Evolutionary conservation across 441 rosid species (phyloP).

Genomic region (Arabidopsis hybrid): DNA sequence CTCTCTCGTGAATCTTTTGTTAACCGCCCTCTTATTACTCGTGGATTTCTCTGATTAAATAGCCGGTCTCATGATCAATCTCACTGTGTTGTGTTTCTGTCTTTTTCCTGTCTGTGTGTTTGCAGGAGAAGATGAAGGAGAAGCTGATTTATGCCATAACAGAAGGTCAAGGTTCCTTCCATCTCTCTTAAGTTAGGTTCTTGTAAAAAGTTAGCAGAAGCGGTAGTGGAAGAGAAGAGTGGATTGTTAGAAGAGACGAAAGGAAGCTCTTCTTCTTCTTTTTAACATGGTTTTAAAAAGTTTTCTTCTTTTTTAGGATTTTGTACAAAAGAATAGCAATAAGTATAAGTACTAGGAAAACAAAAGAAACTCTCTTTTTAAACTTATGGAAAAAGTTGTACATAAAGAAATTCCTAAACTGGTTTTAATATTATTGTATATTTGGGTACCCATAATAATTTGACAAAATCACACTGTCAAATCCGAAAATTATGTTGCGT

Average conservation of each 20-base stretch:
- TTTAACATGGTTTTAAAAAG: slow-evolving; percentile 14
- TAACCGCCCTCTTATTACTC: not conserved
- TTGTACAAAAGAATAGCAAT: slow-evolving; percentile 42
- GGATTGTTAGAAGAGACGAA: slow-evolving; percentile 26
- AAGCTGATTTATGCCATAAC: slow-evolving; percentile 89
- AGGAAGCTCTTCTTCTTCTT: slow-evolving; percentile 34
- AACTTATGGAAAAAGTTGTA: slow-evolving; percentile 16
- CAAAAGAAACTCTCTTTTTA: slow-evolving; percentile 24
- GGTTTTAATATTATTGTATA: slow-evolving; percentile 15
- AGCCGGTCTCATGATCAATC: slow-evolving; percentile 28
- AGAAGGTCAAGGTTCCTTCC: slow-evolving; percentile 99
- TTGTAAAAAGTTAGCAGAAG: slow-evolving; percentile 34
- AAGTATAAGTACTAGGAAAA: slow-evolving; percentile 20
- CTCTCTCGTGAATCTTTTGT: slow-evolving; percentile 20
- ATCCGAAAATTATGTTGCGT: not conserved
- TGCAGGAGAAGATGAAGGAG: slow-evolving; percentile 97
- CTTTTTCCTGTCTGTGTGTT: not conserved
- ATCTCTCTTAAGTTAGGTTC: slow-evolving; percentile 66
- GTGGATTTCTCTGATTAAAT: slow-evolving; percentile 9
- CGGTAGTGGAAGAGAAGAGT: slow-evolving; percentile 33
- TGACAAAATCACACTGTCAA: not conserved
- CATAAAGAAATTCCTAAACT: not conserved
- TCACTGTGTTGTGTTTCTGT: not conserved
- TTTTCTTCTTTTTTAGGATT: slow-evolving; percentile 24
- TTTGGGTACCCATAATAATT: not conserved